Conservation (phyloP, 768 basidiomycete genomes). For the Pleurotus pulmonarius region DNA sequence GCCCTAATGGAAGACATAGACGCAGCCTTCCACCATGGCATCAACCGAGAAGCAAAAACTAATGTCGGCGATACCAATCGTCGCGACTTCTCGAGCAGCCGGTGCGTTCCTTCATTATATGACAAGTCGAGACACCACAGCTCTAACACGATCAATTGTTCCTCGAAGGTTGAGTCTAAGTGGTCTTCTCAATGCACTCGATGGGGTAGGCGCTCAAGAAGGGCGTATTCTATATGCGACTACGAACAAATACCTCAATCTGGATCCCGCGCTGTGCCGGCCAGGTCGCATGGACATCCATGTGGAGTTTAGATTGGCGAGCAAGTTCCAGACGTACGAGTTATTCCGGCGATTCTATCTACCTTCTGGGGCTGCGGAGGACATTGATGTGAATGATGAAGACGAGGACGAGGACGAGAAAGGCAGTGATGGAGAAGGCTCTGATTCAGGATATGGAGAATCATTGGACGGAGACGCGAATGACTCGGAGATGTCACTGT, state of each 20-base stretch:
- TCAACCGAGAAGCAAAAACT: constrained; percentile 20
- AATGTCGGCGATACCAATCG: constrained; percentile 10
- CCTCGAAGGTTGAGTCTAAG: constrained; percentile 48
- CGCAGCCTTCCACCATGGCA: constrained; percentile 45
- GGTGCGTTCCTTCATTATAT: constrained; percentile 3
- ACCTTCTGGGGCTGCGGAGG: constrained; percentile 21
- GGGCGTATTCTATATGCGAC: constrained; percentile 72
- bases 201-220: constrained; percentile 66
- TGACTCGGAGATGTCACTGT: constrained; percentile 17
- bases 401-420: constrained; percentile 16
- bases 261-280: constrained; percentile 62
- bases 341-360: constrained; percentile 61
- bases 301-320: constrained; percentile 61
- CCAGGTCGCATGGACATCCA: constrained; percentile 70
- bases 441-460: constrained; percentile 15
- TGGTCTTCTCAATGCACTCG: constrained; percentile 65
- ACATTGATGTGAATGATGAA: constrained; percentile 15
- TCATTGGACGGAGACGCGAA: too few species aligned
- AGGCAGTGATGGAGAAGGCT: not conserved
- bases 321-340: constrained; percentile 51
- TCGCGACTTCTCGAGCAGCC: not conserved
- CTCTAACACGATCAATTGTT: too few species aligned
- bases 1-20: constrained; percentile 76
- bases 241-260: constrained; percentile 55
- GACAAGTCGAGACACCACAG: too few species aligned